Evolutionary conservation across 257 asterid genomes (phyloP).

Genomic region (Henckelia pumila): DNA sequence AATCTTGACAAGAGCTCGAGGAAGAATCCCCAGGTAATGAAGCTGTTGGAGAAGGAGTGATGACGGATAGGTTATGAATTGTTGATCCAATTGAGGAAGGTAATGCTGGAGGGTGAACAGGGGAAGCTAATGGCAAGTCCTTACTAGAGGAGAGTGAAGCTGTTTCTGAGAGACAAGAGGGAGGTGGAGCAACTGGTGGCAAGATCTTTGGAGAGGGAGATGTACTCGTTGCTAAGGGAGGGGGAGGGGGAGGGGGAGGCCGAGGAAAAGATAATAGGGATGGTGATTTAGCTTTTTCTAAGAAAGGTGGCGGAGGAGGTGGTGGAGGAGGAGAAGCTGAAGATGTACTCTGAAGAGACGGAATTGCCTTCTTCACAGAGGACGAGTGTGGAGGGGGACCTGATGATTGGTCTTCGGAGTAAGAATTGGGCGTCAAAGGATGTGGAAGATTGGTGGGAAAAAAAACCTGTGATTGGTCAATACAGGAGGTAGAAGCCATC

Average conservation of each 20-base stretch:
- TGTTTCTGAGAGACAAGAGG: slow-evolving; percentile 20
- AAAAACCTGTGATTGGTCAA: no score
- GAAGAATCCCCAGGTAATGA: slow-evolving; percentile 12
- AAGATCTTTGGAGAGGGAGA: slow-evolving; percentile 7
- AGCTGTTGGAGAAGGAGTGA: slow-evolving; percentile 18
- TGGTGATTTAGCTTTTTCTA: slow-evolving; percentile 7
- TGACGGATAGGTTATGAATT: slow-evolving; percentile 4
- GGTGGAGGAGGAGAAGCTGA: slow-evolving; percentile 23
- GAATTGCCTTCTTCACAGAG: not conserved
- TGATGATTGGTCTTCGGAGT: slow-evolving; percentile 14
- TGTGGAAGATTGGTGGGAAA: slow-evolving; percentile 8
- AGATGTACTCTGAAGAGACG: not conserved
- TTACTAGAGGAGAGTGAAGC: slow-evolving; percentile 1
- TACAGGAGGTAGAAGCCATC: no score
- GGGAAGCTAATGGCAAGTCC: not conserved
- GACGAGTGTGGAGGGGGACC: not conserved
- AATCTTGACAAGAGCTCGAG: slow-evolving; percentile 11
- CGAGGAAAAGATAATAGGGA: slow-evolving; percentile 15
- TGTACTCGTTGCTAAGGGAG: slow-evolving; percentile 9
- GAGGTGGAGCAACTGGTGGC: slow-evolving; percentile 12
- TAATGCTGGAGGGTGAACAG: slow-evolving; percentile 32
- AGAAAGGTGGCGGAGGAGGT: slow-evolving; percentile 6
- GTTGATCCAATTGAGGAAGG: slow-evolving; percentile 24
- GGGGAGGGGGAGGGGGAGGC: slow-evolving; percentile 17
- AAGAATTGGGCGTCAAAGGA: slow-evolving; percentile 7